Base-by-base conservation (phyloP, 2,329 filamentous ascomycete genomes). In the Tolypocladium pustulatum region DNA sequence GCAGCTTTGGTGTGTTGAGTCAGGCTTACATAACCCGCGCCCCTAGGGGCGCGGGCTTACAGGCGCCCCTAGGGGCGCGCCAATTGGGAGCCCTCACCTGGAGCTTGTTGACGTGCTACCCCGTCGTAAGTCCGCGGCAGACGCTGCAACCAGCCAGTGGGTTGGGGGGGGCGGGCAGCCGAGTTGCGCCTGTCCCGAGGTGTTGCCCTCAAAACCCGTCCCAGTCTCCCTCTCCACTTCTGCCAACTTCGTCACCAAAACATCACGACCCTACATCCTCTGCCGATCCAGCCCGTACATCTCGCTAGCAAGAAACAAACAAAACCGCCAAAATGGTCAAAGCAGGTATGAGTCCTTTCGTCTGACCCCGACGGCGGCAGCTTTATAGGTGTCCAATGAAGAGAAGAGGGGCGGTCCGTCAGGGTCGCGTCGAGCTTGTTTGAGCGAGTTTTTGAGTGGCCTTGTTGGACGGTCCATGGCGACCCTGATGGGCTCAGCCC, bases 251-350 rank as follows among this genome's bases (percentile, higher is more conserved):
- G 53, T 54, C 60, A 43, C 59, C 61, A 55, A 49, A 54, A 46
- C 57, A 63, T 37, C 61, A 34, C 49, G 10, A 34, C 7, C 10
- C 4, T 13, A 9, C 27, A 32, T 46, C 43, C 43, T 10, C 15
- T n/a, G 2, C 22, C 43, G 22, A 7, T 27, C 41, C 22, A 46
- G 43, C 13, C 22, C 22, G 27, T 34, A 46, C 56, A 41, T 40
- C 30, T 30, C 30, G 13, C 54, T 58, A 55, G 59, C 63, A 67
- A 66, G 60, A 61, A 56, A 55, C 60, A 71, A 68, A 69, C 65
- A 71, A 76, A 80, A 67, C 78, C 80, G 78, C 80, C 88, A 96
- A 86, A 86, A 97, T 97, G 92, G 92, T 97, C 83, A 97, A 96
- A 85, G 92, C 93, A 81, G 90, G 91, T 96, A 58, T 49, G 61